phyloP scores from a whole-genome alignment of 1,139 yeast species.

The Pichia sp. region DNA sequence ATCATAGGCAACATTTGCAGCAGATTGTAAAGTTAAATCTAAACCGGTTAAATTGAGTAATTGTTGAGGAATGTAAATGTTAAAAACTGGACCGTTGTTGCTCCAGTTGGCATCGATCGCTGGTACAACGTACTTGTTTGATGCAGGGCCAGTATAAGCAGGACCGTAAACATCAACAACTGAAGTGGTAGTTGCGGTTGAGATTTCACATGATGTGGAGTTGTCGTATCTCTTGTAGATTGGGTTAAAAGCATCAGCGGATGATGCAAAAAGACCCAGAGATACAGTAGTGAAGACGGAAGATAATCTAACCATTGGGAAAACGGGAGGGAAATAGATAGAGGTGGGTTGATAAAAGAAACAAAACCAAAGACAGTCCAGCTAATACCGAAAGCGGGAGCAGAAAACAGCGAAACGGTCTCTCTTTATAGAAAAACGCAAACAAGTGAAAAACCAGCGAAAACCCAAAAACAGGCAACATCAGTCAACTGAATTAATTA shows the following conservation, averaged over 20 bases:
- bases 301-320: constrained; percentile 10
- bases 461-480: not conserved
- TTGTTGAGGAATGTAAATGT: constrained; percentile 11
- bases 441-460: not conserved
- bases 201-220: constrained; percentile 5
- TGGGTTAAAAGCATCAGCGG: constrained; percentile 2
- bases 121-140: constrained; percentile 6
- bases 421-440: not conserved
- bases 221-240: constrained; percentile 7
- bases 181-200: constrained; percentile 3
- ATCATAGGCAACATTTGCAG: not conserved
- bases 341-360: constrained; percentile 10
- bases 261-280: constrained; percentile 2
- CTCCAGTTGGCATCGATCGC: constrained; percentile 5
- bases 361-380: too few species aligned
- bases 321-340: constrained; percentile 9
- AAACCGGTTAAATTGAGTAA: constrained; percentile 10
- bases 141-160: constrained; percentile 10
- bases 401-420: not conserved
- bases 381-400: too few species aligned
- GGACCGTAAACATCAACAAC: constrained; percentile 13
- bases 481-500: too few species aligned
- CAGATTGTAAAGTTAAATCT: not conserved
- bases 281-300: constrained; percentile 2
- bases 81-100: constrained; percentile 10